These are phyloP conservation scores for Vitis rupestris DNA, from an alignment of 164 flowering plant genomes.

Conservation along the genomic window DNA sequence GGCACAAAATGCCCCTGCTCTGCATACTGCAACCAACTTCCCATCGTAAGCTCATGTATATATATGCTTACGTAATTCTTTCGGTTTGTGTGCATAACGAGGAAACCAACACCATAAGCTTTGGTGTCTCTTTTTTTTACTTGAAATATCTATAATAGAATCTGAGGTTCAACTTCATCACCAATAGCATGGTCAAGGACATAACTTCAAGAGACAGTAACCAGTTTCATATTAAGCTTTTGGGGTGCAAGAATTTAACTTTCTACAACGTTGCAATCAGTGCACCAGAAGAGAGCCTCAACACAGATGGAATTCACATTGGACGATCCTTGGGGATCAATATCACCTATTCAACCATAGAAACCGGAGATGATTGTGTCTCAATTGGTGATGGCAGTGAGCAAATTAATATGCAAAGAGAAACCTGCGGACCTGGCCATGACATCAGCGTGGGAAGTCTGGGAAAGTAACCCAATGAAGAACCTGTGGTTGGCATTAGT, in stretches of 20 bases:
- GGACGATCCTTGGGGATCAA: slow-evolving; percentile 23
- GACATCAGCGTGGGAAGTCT: slow-evolving; percentile 29
- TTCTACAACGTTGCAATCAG: slow-evolving; percentile 12
- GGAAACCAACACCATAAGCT: too few species aligned
- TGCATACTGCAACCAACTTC: slow-evolving; percentile 5
- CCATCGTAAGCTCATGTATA: neutral
- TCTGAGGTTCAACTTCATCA: slow-evolving; percentile 28
- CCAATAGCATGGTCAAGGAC: slow-evolving; percentile 16
- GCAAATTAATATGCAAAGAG: slow-evolving; percentile 3
- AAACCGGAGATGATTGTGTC: slow-evolving; percentile 50
- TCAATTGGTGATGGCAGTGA: slow-evolving; percentile 10
- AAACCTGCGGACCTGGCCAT: slow-evolving; percentile 22
- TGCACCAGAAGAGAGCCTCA: slow-evolving; percentile 31
- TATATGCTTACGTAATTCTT: too few species aligned
- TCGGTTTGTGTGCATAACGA: too few species aligned
- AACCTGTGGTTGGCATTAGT: slow-evolving; percentile 1
- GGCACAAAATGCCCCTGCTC: slow-evolving; percentile 10
- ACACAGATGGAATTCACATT: slow-evolving; percentile 57
- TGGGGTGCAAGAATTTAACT: slow-evolving; percentile 27
- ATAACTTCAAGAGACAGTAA: slow-evolving; percentile 37
- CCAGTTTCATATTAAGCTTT: neutral
- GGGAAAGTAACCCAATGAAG: slow-evolving; percentile 12
- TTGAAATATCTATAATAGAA: slow-evolving; percentile 15
- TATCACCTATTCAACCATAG: slow-evolving; percentile 17
- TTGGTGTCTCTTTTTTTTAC: too few species aligned